Percentiles rank a stretch among this genome's conserved stretches.
Evolutionary conservation across 108 stramenopile genomes (phyloP).

Genomic region (Nitzschia palea): DNA sequence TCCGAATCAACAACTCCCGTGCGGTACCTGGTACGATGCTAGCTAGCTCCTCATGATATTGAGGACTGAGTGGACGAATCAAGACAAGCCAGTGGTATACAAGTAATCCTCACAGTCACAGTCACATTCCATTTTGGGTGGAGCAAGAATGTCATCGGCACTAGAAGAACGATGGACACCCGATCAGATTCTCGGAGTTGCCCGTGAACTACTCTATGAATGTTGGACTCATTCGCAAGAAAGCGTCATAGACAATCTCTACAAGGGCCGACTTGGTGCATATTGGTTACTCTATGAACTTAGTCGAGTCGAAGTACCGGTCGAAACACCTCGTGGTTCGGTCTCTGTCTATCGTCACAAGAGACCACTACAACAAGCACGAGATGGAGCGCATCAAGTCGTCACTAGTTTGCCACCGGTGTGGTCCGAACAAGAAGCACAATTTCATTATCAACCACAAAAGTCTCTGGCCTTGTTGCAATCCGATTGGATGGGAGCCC

Average conservation of each 20-base stretch:
- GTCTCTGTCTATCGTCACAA: slow-evolving; percentile 15
- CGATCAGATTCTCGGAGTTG: background rate
- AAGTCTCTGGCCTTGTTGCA: background rate
- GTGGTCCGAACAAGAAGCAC: background rate
- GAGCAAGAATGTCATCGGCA: background rate
- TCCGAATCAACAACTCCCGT: no score
- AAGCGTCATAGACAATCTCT: slow-evolving; percentile 15
- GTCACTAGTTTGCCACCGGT: background rate
- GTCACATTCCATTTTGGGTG: no score
- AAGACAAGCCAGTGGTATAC: no score
- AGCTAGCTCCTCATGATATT: no score
- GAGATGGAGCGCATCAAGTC: background rate
- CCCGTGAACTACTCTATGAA: slow-evolving; percentile 5
- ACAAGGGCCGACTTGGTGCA: slow-evolving; percentile 22
- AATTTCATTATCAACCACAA: background rate
- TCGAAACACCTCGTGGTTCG: background rate
- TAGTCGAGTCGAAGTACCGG: background rate
- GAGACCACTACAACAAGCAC: slow-evolving; percentile 18
- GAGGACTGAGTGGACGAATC: no score
- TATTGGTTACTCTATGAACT: slow-evolving; percentile 18
- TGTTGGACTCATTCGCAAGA: slow-evolving; percentile 7
- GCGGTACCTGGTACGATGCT: no score
- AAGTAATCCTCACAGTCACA: no score
- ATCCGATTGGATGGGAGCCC: slow-evolving; percentile 17
- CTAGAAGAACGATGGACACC: slow-evolving; percentile 3